Conservation (phyloP, 441 rosid species). For the Capsella rubella region DNA sequence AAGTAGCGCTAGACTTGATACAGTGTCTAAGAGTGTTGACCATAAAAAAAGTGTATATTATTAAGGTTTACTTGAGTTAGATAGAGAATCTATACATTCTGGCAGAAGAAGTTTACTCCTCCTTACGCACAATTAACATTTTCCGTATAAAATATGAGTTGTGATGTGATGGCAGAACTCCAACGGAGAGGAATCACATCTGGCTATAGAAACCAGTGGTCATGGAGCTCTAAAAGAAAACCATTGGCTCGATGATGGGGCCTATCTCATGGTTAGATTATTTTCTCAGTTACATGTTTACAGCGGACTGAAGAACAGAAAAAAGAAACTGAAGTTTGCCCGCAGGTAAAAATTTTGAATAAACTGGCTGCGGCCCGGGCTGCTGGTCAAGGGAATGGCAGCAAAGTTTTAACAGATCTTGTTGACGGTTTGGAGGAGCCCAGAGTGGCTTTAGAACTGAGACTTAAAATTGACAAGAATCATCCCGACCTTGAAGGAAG, state of each 20-base stretch:
- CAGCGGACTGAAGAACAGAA: background rate
- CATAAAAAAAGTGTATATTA: background rate
- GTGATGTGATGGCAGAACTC: slow-evolving; percentile 70
- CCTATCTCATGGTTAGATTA: slow-evolving; percentile 88
- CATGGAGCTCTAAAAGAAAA: slow-evolving; percentile 99
- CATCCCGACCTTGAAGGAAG: slow-evolving; percentile 95
- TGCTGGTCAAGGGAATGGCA: slow-evolving; percentile 70
- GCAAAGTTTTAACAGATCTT: slow-evolving; percentile 88
- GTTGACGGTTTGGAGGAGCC: slow-evolving; percentile 89
- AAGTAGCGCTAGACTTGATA: slow-evolving; percentile 19
- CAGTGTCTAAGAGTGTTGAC: slow-evolving; percentile 8
- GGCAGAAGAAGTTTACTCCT: slow-evolving; percentile 2
- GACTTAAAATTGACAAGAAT: slow-evolving; percentile 83
- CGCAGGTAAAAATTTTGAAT: slow-evolving; percentile 89
- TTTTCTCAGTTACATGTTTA: slow-evolving; percentile 21
- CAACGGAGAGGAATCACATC: slow-evolving; percentile 85
- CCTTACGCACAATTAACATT: background rate
- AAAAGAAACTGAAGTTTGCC: slow-evolving; percentile 1
- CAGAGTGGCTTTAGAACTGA: slow-evolving; percentile 74
- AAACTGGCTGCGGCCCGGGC: slow-evolving; percentile 95
- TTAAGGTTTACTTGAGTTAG: slow-evolving; percentile 4
- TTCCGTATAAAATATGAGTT: background rate
- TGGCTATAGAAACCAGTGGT: slow-evolving; percentile 97
- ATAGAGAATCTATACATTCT: slow-evolving; percentile 17
- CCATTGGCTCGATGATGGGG: slow-evolving; percentile 99